These are phyloP conservation scores for Mycena venus DNA, from an alignment of 768 basidiomycete species.

Conservation along the genomic window DNA sequence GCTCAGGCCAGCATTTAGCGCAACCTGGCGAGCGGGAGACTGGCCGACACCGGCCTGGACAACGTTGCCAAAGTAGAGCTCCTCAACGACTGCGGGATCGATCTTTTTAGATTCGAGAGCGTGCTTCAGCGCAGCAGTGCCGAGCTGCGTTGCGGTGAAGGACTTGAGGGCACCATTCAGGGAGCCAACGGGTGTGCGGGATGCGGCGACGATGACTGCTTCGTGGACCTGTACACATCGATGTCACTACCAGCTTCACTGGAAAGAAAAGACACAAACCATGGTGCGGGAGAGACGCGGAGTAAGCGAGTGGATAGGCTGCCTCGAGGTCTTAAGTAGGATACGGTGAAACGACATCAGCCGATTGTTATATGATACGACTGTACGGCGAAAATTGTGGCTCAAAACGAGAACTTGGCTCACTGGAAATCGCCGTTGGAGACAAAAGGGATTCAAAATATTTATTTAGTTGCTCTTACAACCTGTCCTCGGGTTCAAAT, in stretches of 20 bases:
- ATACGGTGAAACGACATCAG: constrained; percentile 25
- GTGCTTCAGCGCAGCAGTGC: constrained; percentile 89
- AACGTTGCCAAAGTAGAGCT: constrained; percentile 98
- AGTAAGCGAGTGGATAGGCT: constrained; percentile 8
- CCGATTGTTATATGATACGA: constrained; percentile 29
- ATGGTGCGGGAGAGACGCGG: constrained; percentile 53
- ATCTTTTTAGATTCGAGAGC: constrained; percentile 87
- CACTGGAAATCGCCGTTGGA: neutral
- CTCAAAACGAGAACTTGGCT: neutral
- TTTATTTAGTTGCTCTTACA: neutral
- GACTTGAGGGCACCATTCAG: constrained; percentile 92
- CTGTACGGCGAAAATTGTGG: neutral
- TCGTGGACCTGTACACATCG: constrained; percentile 74
- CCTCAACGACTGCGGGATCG: constrained; percentile 88
- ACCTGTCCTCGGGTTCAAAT: neutral
- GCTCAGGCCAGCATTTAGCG: constrained; percentile 88
- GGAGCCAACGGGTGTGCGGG: constrained; percentile 94
- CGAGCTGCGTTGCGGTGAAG: constrained; percentile 93
- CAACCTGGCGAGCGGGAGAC: constrained; percentile 97
- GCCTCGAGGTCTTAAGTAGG: constrained; percentile 20
- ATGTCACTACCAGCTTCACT: neutral
- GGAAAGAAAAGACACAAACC: constrained; percentile 37
- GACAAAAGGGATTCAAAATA: neutral
- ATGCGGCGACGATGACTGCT: constrained; percentile 94
- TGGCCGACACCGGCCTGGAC: constrained; percentile 98